Evolutionary conservation across 176 grass and related monocot species (phyloP).

Genomic region (Phoenix roebelenii): DNA sequence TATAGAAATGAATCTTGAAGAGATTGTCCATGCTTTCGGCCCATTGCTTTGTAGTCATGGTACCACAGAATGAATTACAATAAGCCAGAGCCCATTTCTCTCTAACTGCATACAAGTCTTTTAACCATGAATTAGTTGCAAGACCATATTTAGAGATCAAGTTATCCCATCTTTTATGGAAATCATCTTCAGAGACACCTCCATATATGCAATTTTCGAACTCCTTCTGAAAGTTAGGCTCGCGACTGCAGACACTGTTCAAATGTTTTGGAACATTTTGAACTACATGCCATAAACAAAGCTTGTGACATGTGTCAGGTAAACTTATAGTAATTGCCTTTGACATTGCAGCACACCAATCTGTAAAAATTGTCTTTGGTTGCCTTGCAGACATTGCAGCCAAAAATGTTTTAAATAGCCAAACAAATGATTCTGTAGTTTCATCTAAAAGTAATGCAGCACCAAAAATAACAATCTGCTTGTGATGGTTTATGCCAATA

Average conservation of each 20-base stretch:
- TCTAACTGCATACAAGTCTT: conserved; percentile 19
- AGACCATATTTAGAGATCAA: conserved; percentile 29
- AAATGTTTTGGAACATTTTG: conserved; percentile 23
- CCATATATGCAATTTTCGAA: conserved; percentile 37
- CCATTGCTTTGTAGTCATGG: conserved; percentile 31
- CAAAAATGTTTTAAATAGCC: conserved; percentile 35
- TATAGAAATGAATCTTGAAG: conserved; percentile 30
- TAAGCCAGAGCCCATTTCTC: conserved; percentile 31
- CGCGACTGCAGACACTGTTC: conserved; percentile 3
- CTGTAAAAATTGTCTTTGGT: conserved; percentile 37
- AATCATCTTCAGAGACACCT: conserved; percentile 27
- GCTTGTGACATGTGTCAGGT: conserved; percentile 13
- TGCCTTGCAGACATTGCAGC: conserved; percentile 31
- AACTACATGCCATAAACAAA: conserved; percentile 36
- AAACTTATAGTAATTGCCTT: conserved; percentile 23
- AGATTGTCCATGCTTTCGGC: conserved; percentile 33
- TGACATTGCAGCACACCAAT: conserved; percentile 29
- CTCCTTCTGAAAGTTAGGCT: conserved; percentile 21
- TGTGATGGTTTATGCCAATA: conserved; percentile 40
- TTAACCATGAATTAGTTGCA: conserved; percentile 27
- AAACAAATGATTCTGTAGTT: conserved; percentile 31
- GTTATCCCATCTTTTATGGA: conserved; percentile 28
- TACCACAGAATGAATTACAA: conserved; percentile 21
- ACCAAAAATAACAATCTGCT: conserved; percentile 37
- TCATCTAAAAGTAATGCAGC: conserved; percentile 39